Base-by-base conservation (phyloP, 345 rosid genomes). In the Lepidium sativum region DNA sequence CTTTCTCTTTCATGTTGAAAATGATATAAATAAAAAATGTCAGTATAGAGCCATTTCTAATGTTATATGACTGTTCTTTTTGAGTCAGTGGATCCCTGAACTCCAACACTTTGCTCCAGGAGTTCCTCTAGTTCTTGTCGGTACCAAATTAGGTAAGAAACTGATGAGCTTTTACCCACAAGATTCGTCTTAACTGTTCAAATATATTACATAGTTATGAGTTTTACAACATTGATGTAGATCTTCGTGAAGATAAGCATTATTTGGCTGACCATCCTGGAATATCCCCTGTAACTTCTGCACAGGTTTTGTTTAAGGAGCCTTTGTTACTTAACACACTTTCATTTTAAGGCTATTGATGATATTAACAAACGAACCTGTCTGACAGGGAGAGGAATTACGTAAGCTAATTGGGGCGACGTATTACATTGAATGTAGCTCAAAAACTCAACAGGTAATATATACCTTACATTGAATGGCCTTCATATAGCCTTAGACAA, bases 221-320 rank as follows among this genome's bases (percentile, higher is more conserved):
- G 47, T 15, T 59, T 71, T 35, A 51, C 52, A 74, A 57, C 50
- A 57, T 61, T 16, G 31, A 39, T 77, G 75, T 69, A 94, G 99
- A 94, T 90, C 97, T 94, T 48, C 96, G 99, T 42, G 97, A 88
- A 69, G 96, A 94, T 69, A 94, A 84, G 70, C 92, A 83, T 75
- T 94, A 94, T 77, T 74, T 90, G 78, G 89, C 95, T 71, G 97
- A 90, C 77, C 99, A 90, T 77, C 99, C 96, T 62, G 97, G 97
- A 48, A 60, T 83, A 79, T 84, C 85, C 40, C 92, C 99, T 47
- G 96, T 94, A 57, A 86, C 92, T 65, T 88, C 95, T 75, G 81
- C 85, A 50, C 96, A 94, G 91, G 99, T 94, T 44, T 53, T 73
- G 9, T 60, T 53, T 64, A 51, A 44, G 16, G 16, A 41, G 67